phyloP scores from a whole-genome alignment of 1,284 basidiomycete species.

The Pyrrhoderma lamaoense region DNA sequence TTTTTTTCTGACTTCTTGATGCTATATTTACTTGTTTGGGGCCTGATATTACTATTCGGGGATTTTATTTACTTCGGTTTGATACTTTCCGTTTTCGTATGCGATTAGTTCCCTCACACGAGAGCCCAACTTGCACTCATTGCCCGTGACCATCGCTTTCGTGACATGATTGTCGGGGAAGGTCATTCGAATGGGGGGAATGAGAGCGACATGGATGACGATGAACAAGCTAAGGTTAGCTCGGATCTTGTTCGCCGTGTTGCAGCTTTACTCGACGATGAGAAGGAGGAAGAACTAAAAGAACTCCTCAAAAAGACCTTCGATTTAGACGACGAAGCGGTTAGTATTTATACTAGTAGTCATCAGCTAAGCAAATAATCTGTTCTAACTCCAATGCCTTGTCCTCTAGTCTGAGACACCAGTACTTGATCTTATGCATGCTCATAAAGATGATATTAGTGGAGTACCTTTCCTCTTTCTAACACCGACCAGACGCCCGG shows the following conservation, averaged over 20 bases:
- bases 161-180: slow-evolving; percentile 1
- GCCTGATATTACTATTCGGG: too few species aligned
- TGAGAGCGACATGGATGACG: slow-evolving; percentile 50
- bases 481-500: slow-evolving; percentile 68
- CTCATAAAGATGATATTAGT: slow-evolving; percentile 73
- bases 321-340: slow-evolving; percentile 69
- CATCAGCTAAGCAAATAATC: slow-evolving; percentile 5
- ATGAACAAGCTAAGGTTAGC: slow-evolving; percentile 46
- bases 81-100: too few species aligned
- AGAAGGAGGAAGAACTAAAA: slow-evolving; percentile 84
- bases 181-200: slow-evolving; percentile 22
- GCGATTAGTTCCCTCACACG: slow-evolving; percentile 59
- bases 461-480: slow-evolving; percentile 77
- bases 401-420: slow-evolving; percentile 60
- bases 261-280: slow-evolving; percentile 64
- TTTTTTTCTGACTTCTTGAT: too few species aligned
- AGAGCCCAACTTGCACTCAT: slow-evolving; percentile 68
- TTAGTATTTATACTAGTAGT: slow-evolving; percentile 28
- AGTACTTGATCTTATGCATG: slow-evolving; percentile 81
- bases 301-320: slow-evolving; percentile 61
- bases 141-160: slow-evolving; percentile 54
- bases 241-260: slow-evolving; percentile 59
- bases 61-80: too few species aligned
- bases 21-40: too few species aligned
- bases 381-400: not conserved